Evolutionary conservation across 2,329 filamentous ascomycete species (phyloP).

Genomic region (Fusarium sambucinum): DNA sequence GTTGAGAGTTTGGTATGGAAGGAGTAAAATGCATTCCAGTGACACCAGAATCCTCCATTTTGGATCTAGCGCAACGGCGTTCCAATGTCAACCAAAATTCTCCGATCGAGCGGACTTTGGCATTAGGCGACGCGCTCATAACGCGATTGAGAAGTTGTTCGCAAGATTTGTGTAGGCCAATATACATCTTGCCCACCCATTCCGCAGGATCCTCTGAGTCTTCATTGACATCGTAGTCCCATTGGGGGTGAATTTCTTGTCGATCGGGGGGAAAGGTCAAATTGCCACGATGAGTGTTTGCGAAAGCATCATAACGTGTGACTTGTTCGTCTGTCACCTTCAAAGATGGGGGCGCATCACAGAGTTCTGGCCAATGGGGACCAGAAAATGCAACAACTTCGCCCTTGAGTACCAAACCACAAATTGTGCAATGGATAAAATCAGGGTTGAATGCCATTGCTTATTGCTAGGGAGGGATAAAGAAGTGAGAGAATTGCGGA

Average conservation of each 20-base stretch:
- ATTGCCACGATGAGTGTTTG: neutral
- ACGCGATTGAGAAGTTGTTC: neutral
- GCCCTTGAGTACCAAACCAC: neutral
- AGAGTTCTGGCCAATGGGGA: constrained; percentile 1
- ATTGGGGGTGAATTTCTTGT: neutral
- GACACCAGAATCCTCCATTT: neutral
- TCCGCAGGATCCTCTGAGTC: neutral
- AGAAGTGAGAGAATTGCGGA: too few species aligned
- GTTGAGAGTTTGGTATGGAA: neutral
- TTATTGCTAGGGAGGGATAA: neutral
- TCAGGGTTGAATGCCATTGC: constrained; percentile 6
- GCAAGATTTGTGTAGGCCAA: constrained; percentile 2
- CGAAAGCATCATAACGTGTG: neutral
- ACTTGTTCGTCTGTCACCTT: neutral
- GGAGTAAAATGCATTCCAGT: neutral
- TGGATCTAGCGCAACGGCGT: neutral
- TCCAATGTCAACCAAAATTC: constrained; percentile 6
- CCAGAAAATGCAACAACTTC: neutral
- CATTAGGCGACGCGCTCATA: neutral
- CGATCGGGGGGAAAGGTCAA: neutral
- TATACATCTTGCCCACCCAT: neutral
- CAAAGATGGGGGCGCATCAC: neutral
- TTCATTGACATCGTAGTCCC: neutral
- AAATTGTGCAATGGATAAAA: constrained; percentile 13
- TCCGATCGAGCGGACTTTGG: neutral